Base-by-base conservation (phyloP, 768 basidiomycete genomes). In the Coprinopsis cinerea region DNA sequence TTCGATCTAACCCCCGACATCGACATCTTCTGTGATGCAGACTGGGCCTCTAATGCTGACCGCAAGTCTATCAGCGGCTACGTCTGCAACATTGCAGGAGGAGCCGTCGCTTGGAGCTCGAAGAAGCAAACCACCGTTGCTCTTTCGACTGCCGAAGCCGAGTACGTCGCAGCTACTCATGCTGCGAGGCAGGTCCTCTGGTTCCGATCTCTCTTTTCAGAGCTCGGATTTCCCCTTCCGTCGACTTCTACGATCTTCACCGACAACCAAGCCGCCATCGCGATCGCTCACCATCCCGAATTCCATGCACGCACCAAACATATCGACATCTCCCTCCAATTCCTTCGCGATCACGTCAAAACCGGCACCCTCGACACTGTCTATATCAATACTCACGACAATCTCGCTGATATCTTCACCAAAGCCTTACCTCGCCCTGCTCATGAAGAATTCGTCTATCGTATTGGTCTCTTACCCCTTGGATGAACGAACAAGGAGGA, bases 131-230 rank as follows among this genome's bases (percentile, higher is more conserved):
- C 26, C 9, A 45, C 52, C 11, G 51, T 60, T 10, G 59, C 73
- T 0, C 53, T 65, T 0, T 77, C 72, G 0, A 69, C 71, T 0
- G 65, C 64, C 1, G 71, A 78, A 53, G 70, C 73, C 1, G 75
- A 77, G 56, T 76, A 73, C 53, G 49, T 64, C 28, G 56, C 60
- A 1, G 43, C 50, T 0, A 59, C 61, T 0, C 58, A 67, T 36
- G 59, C 66, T 7, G 51, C 62, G 1, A 57, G 59, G 30, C 53
- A 62, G 49, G 60, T 53, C 4, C 22, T 64, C 7, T 64, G 61
- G 61, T 47, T 57, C 50, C 51, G 48, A 4, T 51, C 55, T 11
- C 43, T 60, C 32, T 44, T 60, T 23, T 17, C 13, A n/a, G 56
- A 57, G 49, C 49, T 56, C n/a, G 48, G 48, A 9, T 32, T 56